phyloP scores from a whole-genome alignment of 2,329 filamentous ascomycete species.

The Pestalotiopsis sp. region DNA sequence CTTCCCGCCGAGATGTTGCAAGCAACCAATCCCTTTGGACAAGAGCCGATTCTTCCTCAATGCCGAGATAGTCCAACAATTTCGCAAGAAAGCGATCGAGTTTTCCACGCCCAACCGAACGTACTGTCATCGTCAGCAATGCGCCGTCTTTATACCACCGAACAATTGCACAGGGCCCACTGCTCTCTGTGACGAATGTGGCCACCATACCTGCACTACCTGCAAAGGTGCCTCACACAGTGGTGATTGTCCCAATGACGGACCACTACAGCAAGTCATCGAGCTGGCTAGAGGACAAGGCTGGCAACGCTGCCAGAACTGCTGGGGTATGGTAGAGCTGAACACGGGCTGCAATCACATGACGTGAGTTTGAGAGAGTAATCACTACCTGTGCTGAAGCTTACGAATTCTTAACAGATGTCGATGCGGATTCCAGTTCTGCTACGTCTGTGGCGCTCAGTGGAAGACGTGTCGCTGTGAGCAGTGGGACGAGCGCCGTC shows the following conservation, averaged over 20 bases:
- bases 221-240: slow-evolving; percentile 52
- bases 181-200: slow-evolving; percentile 47
- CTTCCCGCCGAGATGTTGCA: slow-evolving; percentile 60
- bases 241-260: slow-evolving; percentile 51
- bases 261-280: slow-evolving; percentile 39
- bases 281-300: slow-evolving; percentile 40
- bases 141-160: slow-evolving; percentile 48
- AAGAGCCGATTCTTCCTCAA: slow-evolving; percentile 38
- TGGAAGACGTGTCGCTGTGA: slow-evolving; percentile 44
- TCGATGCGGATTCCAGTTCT: slow-evolving; percentile 49
- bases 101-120: slow-evolving; percentile 47
- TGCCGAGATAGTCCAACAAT: slow-evolving; percentile 34
- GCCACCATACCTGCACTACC: slow-evolving; percentile 44
- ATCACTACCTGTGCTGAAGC: neutral
- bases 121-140: slow-evolving; percentile 50
- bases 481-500: slow-evolving; percentile 40
- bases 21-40: slow-evolving; percentile 39
- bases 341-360: slow-evolving; percentile 58
- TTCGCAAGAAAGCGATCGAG: slow-evolving; percentile 49
- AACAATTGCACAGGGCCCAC: slow-evolving; percentile 31
- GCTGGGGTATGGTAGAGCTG: slow-evolving; percentile 51
- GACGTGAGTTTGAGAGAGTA: slow-evolving; percentile 43
- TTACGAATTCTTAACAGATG: slow-evolving; percentile 39
- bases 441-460: slow-evolving; percentile 45
- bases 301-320: slow-evolving; percentile 55